Conservation (phyloP, 129 eudicot species). For the Lactuca saligna region DNA sequence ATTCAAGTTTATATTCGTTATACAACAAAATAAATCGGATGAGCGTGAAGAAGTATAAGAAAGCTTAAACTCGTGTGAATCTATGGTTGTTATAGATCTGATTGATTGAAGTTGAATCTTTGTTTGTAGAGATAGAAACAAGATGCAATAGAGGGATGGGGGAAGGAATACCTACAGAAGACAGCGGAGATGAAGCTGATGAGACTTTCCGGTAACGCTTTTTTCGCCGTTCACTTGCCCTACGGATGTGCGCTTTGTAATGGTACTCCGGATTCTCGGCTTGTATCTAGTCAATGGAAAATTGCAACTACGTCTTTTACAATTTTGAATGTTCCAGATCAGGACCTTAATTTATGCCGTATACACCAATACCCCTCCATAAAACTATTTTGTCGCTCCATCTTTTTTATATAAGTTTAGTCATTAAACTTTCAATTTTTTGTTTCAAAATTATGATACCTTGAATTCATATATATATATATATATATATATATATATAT, state of each 20-base stretch:
- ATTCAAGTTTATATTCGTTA: conserved; percentile 6
- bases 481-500: too few relatives aligned
- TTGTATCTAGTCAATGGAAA: conserved; percentile 16
- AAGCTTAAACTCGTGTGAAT: not conserved
- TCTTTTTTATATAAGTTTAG: too few relatives aligned
- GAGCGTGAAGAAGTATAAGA: not conserved
- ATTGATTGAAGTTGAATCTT: not conserved
- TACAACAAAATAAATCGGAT: conserved; percentile 14
- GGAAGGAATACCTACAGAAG: conserved; percentile 15
- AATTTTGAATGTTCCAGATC: conserved; percentile 5
- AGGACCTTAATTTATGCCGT: not conserved
- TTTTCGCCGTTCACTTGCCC: conserved; percentile 29
- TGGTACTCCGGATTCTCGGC: conserved; percentile 12
- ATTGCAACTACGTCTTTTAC: conserved; percentile 10
- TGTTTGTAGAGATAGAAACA: conserved; percentile 4
- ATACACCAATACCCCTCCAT: not conserved
- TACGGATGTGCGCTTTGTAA: conserved; percentile 25
- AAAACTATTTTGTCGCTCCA: not conserved
- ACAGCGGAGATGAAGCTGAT: conserved; percentile 8
- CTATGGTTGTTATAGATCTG: conserved; percentile 27
- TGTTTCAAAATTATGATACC: too few relatives aligned
- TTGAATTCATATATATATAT: too few relatives aligned
- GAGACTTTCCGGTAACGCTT: conserved; percentile 27
- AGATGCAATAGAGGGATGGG: not conserved
- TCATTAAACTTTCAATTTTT: too few relatives aligned